phyloP scores from a whole-genome alignment of 305 asterid genomes.

The Striga hermonthica region DNA sequence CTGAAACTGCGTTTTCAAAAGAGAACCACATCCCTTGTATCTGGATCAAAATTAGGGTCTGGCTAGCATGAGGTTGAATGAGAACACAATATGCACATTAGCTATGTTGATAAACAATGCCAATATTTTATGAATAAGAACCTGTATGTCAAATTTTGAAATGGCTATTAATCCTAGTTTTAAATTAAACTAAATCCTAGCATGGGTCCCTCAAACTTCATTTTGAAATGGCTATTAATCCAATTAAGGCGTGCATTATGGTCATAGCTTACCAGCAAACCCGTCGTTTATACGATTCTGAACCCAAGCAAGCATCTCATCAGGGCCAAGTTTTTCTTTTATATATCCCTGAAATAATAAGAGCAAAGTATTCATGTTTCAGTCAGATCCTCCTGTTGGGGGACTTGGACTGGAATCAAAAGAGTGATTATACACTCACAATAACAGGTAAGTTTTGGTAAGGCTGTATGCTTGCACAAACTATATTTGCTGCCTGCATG shows the following conservation, averaged over 20 bases:
- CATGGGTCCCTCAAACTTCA: no score
- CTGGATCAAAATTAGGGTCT: slow-evolving; percentile 2
- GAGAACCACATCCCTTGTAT: background rate
- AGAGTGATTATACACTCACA: slow-evolving; percentile 44
- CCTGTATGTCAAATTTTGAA: background rate
- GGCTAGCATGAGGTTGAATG: background rate
- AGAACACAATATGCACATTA: background rate
- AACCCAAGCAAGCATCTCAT: slow-evolving; percentile 64
- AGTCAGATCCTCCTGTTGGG: slow-evolving; percentile 9
- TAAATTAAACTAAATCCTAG: no score
- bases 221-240: no score
- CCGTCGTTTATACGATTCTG: slow-evolving; percentile 49
- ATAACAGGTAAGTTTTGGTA: slow-evolving; percentile 54
- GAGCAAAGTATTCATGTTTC: slow-evolving; percentile 9
- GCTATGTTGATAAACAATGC: background rate
- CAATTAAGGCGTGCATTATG: slow-evolving; percentile 4
- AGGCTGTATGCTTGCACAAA: slow-evolving; percentile 70
- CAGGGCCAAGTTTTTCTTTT: slow-evolving; percentile 61
- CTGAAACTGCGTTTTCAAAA: background rate
- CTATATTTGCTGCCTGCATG: slow-evolving; percentile 63
- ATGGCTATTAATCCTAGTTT: slow-evolving; percentile 9
- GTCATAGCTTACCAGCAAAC: slow-evolving; percentile 52
- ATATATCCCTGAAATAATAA: slow-evolving; percentile 47
- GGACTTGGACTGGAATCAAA: slow-evolving; percentile 18
- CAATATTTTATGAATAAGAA: slow-evolving; percentile 1